Evolutionary conservation across 2,329 filamentous ascomycete genomes (phyloP).

Genomic region (Pseudogymnoascus pannorum): DNA sequence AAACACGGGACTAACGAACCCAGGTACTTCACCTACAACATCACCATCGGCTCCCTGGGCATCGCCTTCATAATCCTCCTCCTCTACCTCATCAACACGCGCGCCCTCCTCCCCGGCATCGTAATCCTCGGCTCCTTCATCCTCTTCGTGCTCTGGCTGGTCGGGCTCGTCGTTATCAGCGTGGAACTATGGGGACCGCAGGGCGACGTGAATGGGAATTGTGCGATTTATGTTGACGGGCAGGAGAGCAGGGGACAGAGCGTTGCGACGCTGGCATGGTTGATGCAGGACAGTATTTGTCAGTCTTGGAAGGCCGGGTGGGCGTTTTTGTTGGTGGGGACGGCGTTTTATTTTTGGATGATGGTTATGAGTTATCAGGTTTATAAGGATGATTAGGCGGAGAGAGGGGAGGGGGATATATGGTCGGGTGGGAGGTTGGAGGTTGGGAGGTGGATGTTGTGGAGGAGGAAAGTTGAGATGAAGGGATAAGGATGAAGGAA

Average conservation of each 20-base stretch:
- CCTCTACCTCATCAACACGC: conserved; percentile 54
- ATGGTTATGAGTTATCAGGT: conserved; percentile 62
- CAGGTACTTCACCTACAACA: conserved; percentile 63
- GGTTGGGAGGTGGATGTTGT: no score
- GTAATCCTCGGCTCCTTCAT: conserved; percentile 59
- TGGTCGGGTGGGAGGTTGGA: no score
- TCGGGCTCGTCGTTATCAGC: conserved; percentile 53
- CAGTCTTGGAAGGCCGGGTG: conserved; percentile 59
- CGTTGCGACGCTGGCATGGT: conserved; percentile 51
- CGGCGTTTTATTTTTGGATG: conserved; percentile 58
- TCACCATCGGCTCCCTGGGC: conserved; percentile 50
- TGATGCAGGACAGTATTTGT: conserved; percentile 59
- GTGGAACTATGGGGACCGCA: conserved; percentile 57
- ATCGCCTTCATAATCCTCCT: conserved; percentile 60
- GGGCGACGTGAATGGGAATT: conserved; percentile 52
- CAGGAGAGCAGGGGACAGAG: conserved; percentile 43
- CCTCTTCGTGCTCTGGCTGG: conserved; percentile 60
- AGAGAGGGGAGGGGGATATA: not conserved
- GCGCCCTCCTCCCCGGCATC: conserved; percentile 56
- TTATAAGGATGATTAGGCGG: conserved; percentile 29
- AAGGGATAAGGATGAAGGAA: not conserved
- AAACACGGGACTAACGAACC: not conserved
- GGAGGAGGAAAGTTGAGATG: not conserved
- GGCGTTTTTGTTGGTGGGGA: conserved; percentile 53
- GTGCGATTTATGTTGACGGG: conserved; percentile 50